A percentile compares a stretch with the other conserved stretches of the same genome.
These are phyloP conservation scores for Alloteropsis angusta DNA, from an alignment of 202 grass and related monocot species.

Conservation along the genomic window DNA sequence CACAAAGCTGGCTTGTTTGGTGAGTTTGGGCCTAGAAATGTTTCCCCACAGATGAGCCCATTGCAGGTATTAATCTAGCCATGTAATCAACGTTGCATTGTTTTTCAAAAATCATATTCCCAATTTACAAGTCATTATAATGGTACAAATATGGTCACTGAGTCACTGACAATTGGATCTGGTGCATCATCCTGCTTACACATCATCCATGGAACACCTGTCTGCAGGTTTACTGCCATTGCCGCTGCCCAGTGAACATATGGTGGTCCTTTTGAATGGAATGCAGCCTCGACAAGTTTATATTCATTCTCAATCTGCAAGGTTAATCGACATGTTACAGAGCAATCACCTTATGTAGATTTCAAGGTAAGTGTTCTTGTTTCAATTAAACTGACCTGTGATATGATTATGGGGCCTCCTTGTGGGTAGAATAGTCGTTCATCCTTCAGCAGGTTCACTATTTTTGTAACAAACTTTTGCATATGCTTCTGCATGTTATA, in stretches of 20 bases:
- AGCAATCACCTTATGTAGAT: neutral
- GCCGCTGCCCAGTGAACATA: slow-evolving; percentile 63
- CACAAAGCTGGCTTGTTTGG: slow-evolving; percentile 66
- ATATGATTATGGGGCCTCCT: slow-evolving; percentile 82
- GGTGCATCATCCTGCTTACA: slow-evolving; percentile 82
- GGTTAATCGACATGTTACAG: neutral
- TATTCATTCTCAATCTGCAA: slow-evolving; percentile 81
- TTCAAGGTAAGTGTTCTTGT: neutral
- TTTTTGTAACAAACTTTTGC: slow-evolving; percentile 54
- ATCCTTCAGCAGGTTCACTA: slow-evolving; percentile 58
- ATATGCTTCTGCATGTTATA: slow-evolving; percentile 45
- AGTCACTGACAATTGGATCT: slow-evolving; percentile 53
- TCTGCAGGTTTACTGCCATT: slow-evolving; percentile 55
- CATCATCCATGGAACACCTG: slow-evolving; percentile 81
- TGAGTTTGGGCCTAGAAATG: slow-evolving; percentile 72
- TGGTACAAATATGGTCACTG: slow-evolving; percentile 8
- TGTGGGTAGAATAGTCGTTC: slow-evolving; percentile 58
- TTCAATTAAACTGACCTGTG: slow-evolving; percentile 52
- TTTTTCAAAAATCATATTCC: neutral
- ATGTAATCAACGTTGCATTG: slow-evolving; percentile 18
- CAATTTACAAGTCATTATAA: slow-evolving; percentile 1
- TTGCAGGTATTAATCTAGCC: slow-evolving; percentile 88
- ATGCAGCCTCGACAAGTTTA: slow-evolving; percentile 55
- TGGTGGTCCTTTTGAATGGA: slow-evolving; percentile 55
- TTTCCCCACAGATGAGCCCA: slow-evolving; percentile 64